phyloP scores from a whole-genome alignment of 139 green algal genomes.

The Gonium pectorale region DNA sequence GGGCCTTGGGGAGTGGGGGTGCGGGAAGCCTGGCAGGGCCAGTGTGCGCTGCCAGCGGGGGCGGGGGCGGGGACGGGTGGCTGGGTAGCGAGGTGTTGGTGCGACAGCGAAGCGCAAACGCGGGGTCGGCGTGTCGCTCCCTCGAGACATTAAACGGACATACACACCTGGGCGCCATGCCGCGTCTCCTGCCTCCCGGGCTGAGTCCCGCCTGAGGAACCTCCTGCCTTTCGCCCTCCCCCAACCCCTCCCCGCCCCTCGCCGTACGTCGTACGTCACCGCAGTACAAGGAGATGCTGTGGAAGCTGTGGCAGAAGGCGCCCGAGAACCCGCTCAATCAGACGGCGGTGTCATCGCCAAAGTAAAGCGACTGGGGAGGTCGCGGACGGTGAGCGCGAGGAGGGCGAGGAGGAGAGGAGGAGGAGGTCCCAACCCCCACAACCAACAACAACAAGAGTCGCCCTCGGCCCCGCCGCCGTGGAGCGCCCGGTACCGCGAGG shows the following conservation, averaged over 20 bases:
- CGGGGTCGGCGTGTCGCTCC: background rate
- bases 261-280: background rate
- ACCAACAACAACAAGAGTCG: too few relatives aligned
- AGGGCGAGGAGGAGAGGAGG: too few relatives aligned
- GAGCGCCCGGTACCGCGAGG: too few relatives aligned
- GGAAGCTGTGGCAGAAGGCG: conserved; percentile 76
- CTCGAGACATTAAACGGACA: background rate
- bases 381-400: too few relatives aligned
- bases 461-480: too few relatives aligned
- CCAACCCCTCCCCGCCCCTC: background rate
- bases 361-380: too few relatives aligned
- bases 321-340: conserved; percentile 74
- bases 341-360: conserved; percentile 4
- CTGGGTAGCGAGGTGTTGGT: background rate
- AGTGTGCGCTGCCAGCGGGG: background rate
- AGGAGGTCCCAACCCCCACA: too few relatives aligned
- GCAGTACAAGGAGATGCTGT: conserved; percentile 80
- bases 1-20: background rate
- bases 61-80: background rate
- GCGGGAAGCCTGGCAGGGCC: background rate
- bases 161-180: background rate
- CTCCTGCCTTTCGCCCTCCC: background rate
- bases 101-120: background rate
- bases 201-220: background rate
- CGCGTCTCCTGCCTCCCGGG: background rate